Base-by-base conservation (phyloP, 83 land plant species). In the Thuja plicata region DNA sequence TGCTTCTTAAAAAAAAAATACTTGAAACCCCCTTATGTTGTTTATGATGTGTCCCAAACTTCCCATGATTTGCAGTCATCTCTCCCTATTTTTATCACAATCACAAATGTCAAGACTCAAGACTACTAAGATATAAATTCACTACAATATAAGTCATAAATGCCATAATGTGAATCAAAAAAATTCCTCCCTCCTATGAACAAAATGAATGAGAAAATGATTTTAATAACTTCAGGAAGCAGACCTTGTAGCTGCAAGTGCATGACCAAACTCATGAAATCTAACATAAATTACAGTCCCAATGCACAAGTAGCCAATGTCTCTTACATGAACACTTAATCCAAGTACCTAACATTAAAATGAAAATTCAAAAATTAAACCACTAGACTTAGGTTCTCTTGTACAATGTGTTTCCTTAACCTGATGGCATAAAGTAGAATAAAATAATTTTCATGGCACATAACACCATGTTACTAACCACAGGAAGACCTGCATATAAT, bases 201-300 rank as follows among this genome's bases (percentile, higher is more conserved):
- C 32, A 55, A 55, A 70, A 70, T n/a, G 32, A 70, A 70, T 70
- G 74, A 27, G 74, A 80, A 17, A 41, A 80, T 80, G n/a, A 80
- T 41, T 40, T 2, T n/a, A 80, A 80, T 27, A 21, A 80, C 19
- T 80, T 48, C 17, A 78, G 54, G 46, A 30, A 84, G 60, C 84
- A 27, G 43, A 95, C 94, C 94, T 90, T 86, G 96, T 92, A 89
- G 95, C 95, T 46, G 96, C 93, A 88, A 91, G 41, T 88, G 95
- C 96, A 93, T 95, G 96, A 38, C 95, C 96, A 92, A 95, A 89
- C 88, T 95, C 96, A 91, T 95, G 96, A 70, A 91, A 55, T 85
- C 81, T 37, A 16, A 95, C 89, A 60, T 93, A 89, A 19, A 93
- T 43, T 85, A 93, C 15, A 2, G 96, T 88, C 50, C 94, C 91